Evolutionary conservation across 1,284 basidiomycete genomes (phyloP), one percentile per base, ranked within the genome.

Genomic region (Termitomyces sp.): DNA sequence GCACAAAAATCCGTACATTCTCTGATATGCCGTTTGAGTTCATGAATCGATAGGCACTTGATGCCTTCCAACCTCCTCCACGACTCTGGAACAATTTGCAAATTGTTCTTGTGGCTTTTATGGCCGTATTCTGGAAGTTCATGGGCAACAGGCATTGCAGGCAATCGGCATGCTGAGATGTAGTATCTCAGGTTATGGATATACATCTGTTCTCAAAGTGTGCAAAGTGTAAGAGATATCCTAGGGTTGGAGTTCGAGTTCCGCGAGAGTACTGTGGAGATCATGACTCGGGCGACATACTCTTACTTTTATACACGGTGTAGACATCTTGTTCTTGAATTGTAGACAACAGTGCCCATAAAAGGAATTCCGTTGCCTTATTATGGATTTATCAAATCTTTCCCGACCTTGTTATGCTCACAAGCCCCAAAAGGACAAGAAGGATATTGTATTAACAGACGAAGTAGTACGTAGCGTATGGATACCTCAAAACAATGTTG

Each of bases 51-150:
- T 48, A 82, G 62, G 4, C 62, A 58, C 50, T 75, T 70, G 19
- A 82, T 77, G n/a, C 61, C 61, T 56, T 79, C 74, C 10, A 86
- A 65, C 52, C 70, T 71, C 58, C 84, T 71, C 63, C 75, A 78
- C 28, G 65, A 60, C 56, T 82, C 78, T 7, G 78, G 73, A 36
- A 70, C 72, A 44, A 81, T 67, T 19, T 68, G 67, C 13, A 85
- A 68, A 34, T 65, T 55, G 60, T 78, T 77, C 21, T 64, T 60
- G 60, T 79, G 76, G 55, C 73, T 74, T 59, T 73, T 78, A 54
- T 78, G 73, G 26, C 75, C 76, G 6, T 62, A 51, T 1, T 73
- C 68, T 15, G 78, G 79, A 57, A 50, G 36, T 12, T 61, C 61
- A 19, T 67, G 58, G 52, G 69, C 67, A 40, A 73, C 66, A 15